Conservation (phyloP, 192 early-diverging fungal genomes). For the Globomyces pollinis-pini region DNA sequence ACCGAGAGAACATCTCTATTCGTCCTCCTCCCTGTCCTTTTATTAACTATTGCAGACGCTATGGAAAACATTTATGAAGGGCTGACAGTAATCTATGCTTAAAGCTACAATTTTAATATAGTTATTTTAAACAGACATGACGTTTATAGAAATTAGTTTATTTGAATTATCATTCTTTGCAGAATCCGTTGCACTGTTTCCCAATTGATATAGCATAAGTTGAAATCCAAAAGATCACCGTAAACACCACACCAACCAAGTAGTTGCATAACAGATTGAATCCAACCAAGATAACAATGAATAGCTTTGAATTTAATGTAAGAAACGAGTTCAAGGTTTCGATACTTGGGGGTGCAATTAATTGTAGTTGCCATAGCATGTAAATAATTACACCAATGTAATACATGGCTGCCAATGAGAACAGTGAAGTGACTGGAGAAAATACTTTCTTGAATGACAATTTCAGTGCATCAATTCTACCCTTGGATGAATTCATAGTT, state of each 20-base stretch:
- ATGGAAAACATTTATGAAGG: conserved; percentile 42
- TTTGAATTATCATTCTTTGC: neutral
- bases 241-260: conserved; percentile 1
- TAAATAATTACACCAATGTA: neutral
- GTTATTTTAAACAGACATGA: neutral
- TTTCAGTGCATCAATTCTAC: neutral
- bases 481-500: neutral
- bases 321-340: neutral
- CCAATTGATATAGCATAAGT: neutral
- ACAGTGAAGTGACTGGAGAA: neutral
- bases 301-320: neutral
- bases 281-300: neutral
- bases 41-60: conserved; percentile 33
- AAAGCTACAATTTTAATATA: neutral
- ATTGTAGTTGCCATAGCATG: neutral
- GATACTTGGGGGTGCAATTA: neutral
- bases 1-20: conserved; percentile 28
- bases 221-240: neutral
- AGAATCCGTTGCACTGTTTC: neutral
- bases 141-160: neutral
- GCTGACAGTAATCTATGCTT: conserved; percentile 10
- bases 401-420: neutral
- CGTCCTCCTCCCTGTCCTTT: conserved; percentile 26
- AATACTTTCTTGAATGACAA: neutral
- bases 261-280: conserved; percentile 10